These are phyloP conservation scores for Scalesia atractyloides DNA, from an alignment of 129 eudicot species.

Conservation along the genomic window DNA sequence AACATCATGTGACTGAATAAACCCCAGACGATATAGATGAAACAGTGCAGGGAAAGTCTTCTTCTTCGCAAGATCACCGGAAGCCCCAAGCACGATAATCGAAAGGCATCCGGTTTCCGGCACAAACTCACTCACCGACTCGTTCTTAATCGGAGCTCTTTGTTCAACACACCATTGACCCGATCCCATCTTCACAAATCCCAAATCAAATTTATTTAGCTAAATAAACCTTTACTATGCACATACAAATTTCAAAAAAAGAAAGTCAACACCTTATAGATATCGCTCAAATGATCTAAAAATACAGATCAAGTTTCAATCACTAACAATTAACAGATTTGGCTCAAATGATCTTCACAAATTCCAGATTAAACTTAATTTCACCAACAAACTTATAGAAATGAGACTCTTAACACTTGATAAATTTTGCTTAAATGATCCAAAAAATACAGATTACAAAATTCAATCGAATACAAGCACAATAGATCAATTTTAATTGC, in stretches of 20 bases:
- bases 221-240: background rate
- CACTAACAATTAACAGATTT: no score
- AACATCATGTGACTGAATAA: slow-evolving; percentile 65
- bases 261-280: background rate
- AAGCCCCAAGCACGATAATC: slow-evolving; percentile 94
- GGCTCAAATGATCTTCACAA: no score
- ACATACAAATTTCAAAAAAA: background rate
- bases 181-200: background rate
- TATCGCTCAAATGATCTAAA: background rate
- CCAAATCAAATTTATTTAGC: background rate
- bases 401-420: no score
- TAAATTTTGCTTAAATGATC: no score
- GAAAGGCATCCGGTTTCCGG: slow-evolving; percentile 78
- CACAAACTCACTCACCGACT: slow-evolving; percentile 41
- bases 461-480: background rate
- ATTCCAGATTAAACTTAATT: no score
- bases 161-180: slow-evolving; percentile 35
- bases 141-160: slow-evolving; percentile 44
- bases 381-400: no score
- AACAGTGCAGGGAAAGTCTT: slow-evolving; percentile 99
- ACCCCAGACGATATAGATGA: slow-evolving; percentile 76
- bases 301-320: background rate
- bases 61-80: slow-evolving; percentile 99
- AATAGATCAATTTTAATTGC: background rate
- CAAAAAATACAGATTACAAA: background rate